Percentiles rank a stretch among this genome's conserved stretches.
phyloP scores from a whole-genome alignment of 169 alveolate genomes.

The Eimeria maxima region DNA sequence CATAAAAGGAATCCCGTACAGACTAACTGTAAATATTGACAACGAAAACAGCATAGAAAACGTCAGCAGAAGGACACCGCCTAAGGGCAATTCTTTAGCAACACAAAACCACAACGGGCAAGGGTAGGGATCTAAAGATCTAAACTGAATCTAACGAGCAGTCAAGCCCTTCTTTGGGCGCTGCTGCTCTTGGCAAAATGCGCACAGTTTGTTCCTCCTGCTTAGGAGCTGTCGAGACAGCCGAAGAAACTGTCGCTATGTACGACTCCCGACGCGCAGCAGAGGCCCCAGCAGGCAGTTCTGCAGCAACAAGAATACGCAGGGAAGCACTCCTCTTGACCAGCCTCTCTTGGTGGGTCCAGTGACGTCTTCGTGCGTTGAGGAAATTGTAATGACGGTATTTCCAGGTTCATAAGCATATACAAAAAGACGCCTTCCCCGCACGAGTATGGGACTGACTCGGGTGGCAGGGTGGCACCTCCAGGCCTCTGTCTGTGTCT shows the following conservation, averaged over 20 bases:
- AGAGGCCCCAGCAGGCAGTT: conserved; percentile 67
- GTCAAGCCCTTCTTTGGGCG: background rate
- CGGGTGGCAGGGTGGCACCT: too few species aligned
- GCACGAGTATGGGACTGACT: background rate
- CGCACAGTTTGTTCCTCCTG: background rate
- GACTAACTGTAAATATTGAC: background rate
- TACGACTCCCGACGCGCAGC: conserved; percentile 56
- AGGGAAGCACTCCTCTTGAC: background rate
- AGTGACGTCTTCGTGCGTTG: background rate
- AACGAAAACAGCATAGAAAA: background rate
- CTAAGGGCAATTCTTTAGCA: background rate
- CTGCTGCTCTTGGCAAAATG: background rate
- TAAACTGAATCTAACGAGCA: background rate
- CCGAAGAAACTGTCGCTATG: background rate
- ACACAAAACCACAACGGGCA: background rate
- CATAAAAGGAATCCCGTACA: background rate
- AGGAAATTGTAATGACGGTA: background rate
- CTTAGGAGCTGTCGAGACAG: conserved; percentile 9
- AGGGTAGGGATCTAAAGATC: background rate
- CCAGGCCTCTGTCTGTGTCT: background rate
- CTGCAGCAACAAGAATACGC: conserved; percentile 3
- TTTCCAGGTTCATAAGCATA: background rate
- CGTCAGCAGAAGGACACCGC: background rate
- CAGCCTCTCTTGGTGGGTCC: background rate
- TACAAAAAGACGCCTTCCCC: background rate